Base-by-base conservation (phyloP, 305 asterid genomes). In the Fraxinus albicans region DNA sequence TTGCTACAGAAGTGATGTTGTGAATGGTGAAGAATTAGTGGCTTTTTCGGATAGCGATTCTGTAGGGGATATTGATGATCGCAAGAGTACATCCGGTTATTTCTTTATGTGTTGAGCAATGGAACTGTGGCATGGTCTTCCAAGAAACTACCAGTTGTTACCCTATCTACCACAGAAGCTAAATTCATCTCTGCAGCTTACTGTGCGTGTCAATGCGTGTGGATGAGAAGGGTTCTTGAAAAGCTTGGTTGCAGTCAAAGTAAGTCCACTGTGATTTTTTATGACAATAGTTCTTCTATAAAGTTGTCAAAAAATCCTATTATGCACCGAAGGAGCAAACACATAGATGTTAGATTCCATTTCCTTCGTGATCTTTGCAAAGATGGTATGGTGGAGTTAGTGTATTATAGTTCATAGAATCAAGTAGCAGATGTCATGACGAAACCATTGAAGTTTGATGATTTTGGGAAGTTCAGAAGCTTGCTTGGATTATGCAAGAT, bases 381-480 rank as follows among this genome's bases (percentile, higher is more conserved):
- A 44, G 55, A 44, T 44, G 17, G 4, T 8, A 17, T 44, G 4
- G 17, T 44, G 0, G 55, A 44, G 17, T 13, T 44, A 44, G 4
- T 1, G 17, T 13, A 44, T 13, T 44, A 17, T 3, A 2, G 55
- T 13, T 1, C 34, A 4, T 6, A 27, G 1, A 9, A 21, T n/a
- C 55, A 44, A 40, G 21, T 82, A 10, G 81, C 85, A 25, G 84
- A 81, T 7, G 53, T 81, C 21, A 73, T 73, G 60, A 74, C 84
- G 1, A 74, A 81, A 9, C 83, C 84, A 5, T 6, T 81, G 4
- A 81, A 81, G 77, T 25, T 65, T 6, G 82, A 79, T 44, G 19
- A 36, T 36, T 36, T 36, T 35, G 40, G 40, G 40, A 36, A 36
- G 40, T 5, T 36, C 1, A 36, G 40, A 36, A 36, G 8, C 40